Conservation (phyloP, 768 basidiomycete genomes). For the Antrodiella citrinella region DNA sequence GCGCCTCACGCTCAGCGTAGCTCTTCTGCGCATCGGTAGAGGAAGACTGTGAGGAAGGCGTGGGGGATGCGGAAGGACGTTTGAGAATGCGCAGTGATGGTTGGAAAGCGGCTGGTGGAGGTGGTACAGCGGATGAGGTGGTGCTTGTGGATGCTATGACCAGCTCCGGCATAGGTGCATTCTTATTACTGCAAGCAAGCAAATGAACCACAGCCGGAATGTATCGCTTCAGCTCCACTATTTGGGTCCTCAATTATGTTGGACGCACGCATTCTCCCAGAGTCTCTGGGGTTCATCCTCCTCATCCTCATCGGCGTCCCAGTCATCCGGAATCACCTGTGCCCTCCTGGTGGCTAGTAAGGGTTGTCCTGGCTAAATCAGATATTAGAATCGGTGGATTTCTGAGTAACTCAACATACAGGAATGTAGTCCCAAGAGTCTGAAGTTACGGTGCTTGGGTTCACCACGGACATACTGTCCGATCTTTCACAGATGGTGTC, state of each 20-base stretch:
- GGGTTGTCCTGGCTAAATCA: neutral
- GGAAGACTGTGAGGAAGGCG: conserved; percentile 11
- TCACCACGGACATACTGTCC: conserved; percentile 9
- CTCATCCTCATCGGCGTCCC: conserved; percentile 50
- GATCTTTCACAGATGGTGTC: too few species aligned
- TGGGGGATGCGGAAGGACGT: conserved; percentile 38
- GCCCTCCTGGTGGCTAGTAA: neutral
- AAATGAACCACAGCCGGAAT: neutral
- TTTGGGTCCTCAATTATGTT: too few species aligned
- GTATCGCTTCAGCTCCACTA: conserved; percentile 12
- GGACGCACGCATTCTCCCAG: conserved; percentile 66
- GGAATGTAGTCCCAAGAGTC: conserved; percentile 12
- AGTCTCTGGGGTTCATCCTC: conserved; percentile 41
- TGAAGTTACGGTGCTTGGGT: neutral
- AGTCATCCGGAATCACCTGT: conserved; percentile 34
- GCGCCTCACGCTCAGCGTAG: conserved; percentile 60
- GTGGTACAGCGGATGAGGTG: conserved; percentile 27
- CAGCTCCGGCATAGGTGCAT: conserved; percentile 61
- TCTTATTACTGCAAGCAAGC: conserved; percentile 38
- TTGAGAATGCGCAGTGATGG: conserved; percentile 66
- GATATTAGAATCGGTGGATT: too few species aligned
- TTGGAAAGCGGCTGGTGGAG: conserved; percentile 52
- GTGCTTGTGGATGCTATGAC: conserved; percentile 36
- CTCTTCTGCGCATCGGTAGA: conserved; percentile 26
- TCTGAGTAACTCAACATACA: too few species aligned